A percentile compares a stretch with the other conserved stretches of the same genome.
phyloP scores from a whole-genome alignment of 1,284 basidiomycete genomes.

The Stygiomarasmius scandens region DNA sequence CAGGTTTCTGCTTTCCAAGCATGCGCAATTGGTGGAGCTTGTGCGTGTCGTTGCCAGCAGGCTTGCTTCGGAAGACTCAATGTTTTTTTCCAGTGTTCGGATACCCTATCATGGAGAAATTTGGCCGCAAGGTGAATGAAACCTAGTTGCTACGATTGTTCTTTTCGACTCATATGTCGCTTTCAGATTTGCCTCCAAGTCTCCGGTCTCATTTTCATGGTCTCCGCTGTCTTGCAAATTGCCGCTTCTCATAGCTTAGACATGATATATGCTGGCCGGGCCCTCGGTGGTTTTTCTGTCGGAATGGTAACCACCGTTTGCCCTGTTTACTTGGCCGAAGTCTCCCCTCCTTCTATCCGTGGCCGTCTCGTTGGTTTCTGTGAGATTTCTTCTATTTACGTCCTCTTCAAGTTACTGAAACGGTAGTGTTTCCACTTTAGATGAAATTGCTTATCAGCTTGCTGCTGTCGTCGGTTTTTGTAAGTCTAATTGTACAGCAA shows the following conservation, averaged over 20 bases:
- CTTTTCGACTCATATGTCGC: neutral
- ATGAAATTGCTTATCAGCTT: neutral
- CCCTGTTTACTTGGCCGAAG: neutral
- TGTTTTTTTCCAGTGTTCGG: neutral
- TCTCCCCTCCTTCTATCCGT: constrained; percentile 1
- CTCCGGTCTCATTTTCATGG: neutral
- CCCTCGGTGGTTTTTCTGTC: neutral
- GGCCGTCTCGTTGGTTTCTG: neutral
- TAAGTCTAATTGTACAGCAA: neutral
- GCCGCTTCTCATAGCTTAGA: neutral
- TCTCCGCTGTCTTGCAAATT: neutral
- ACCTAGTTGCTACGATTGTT: neutral
- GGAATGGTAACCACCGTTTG: neutral
- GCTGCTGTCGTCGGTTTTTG: neutral
- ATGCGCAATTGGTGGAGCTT: neutral
- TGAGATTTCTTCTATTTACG: neutral
- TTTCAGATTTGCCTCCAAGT: neutral
- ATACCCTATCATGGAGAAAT: neutral
- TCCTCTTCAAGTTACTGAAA: no score
- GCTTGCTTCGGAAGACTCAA: neutral
- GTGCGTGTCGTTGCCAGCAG: no score
- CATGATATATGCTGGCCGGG: constrained; percentile 1
- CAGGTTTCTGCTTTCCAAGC: neutral
- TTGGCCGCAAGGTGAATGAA: neutral
- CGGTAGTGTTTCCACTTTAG: neutral